Percentiles rank a stretch among this genome's conserved stretches.
These are phyloP conservation scores for Gryganskiella cystojenkinii DNA, from an alignment of 192 early-diverging fungal species.

Conservation along the genomic window DNA sequence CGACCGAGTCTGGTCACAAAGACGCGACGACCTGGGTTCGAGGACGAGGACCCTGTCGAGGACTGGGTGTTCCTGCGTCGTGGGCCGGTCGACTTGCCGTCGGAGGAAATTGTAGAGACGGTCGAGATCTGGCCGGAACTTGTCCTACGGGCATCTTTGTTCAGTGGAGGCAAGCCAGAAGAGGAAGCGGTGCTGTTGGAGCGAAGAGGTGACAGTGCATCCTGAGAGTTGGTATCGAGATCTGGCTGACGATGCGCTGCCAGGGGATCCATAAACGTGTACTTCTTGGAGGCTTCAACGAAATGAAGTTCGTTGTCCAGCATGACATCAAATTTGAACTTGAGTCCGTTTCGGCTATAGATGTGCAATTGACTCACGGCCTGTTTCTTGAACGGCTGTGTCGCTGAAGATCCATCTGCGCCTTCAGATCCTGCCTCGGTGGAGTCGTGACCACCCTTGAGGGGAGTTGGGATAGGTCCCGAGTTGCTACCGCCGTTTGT, in stretches of 20 bases:
- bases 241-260: constrained; percentile 42
- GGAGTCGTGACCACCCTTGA: neutral
- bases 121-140: too few relatives aligned
- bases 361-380: constrained; percentile 40
- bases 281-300: constrained; percentile 53
- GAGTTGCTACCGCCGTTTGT: constrained; percentile 6
- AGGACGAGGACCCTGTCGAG: constrained; percentile 1
- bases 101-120: too few relatives aligned
- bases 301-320: constrained; percentile 50
- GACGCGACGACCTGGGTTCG: constrained; percentile 18
- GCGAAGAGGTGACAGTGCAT: constrained; percentile 6
- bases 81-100: too few relatives aligned
- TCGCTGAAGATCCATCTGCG: neutral
- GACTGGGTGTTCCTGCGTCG: neutral
- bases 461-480: neutral
- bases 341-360: constrained; percentile 50
- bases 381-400: constrained; percentile 35
- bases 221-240: constrained; percentile 8
- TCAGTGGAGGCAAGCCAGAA: too few relatives aligned
- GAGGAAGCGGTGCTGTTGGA: constrained; percentile 20
- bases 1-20: constrained; percentile 46
- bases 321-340: constrained; percentile 56
- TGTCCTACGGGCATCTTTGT: too few relatives aligned
- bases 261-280: constrained; percentile 50
- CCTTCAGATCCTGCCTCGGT: constrained; percentile 15